Evolutionary conservation across 768 basidiomycete genomes (phyloP).

Genomic region (Rhodotorula graminis): DNA sequence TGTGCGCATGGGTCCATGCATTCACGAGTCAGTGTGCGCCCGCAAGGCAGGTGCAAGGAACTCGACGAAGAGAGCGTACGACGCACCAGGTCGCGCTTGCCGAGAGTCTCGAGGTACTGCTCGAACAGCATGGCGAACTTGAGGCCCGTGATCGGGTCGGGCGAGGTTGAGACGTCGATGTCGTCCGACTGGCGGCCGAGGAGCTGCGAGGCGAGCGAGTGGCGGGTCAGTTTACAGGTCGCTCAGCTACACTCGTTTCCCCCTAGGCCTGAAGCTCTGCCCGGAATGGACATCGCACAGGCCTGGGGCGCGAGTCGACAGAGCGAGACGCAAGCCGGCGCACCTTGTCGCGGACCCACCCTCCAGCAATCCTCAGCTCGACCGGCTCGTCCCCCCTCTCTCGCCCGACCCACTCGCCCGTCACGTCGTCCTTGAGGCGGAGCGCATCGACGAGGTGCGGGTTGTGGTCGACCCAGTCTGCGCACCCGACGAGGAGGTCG

Average conservation of each 20-base stretch:
- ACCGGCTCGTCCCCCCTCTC: constrained; percentile 55
- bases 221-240: background rate
- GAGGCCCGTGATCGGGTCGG: constrained; percentile 71
- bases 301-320: background rate
- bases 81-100: constrained; percentile 49
- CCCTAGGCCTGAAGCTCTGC: background rate
- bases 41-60: background rate
- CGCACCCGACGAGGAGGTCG: constrained; percentile 31
- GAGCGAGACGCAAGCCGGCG: constrained; percentile 29
- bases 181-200: constrained; percentile 77
- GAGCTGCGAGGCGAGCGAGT: constrained; percentile 51
- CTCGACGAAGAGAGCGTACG: background rate
- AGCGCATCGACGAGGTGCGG: constrained; percentile 20
- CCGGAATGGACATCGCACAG: background rate
- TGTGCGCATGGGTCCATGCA: background rate
- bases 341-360: constrained; percentile 99
- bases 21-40: background rate
- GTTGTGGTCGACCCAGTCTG: constrained; percentile 31
- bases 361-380: constrained; percentile 85
- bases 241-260: background rate
- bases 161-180: constrained; percentile 82
- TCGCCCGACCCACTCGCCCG: constrained; percentile 47
- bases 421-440: constrained; percentile 27
- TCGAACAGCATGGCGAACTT: constrained; percentile 77
- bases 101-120: constrained; percentile 58